A percentile compares a stretch with the other conserved stretches of the same genome.
These are phyloP conservation scores for Entomortierella parvispora DNA, from an alignment of 192 early-diverging fungal species.

Conservation along the genomic window DNA sequence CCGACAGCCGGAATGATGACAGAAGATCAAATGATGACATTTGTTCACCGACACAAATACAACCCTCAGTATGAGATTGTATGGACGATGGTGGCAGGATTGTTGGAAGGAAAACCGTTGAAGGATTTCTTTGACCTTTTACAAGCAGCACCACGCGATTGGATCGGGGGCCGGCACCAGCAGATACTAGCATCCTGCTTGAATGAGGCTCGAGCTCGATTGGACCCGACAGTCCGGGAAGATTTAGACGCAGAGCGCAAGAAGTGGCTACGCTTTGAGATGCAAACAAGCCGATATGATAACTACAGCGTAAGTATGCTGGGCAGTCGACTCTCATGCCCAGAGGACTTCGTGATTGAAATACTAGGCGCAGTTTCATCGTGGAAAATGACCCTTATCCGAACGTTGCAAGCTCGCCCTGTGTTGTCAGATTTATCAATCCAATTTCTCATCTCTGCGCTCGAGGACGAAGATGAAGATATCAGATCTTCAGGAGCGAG, in stretches of 20 bases:
- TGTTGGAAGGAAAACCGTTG: conserved; percentile 3
- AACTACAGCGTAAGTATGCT: background rate
- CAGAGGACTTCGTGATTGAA: background rate
- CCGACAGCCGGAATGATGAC: conserved; percentile 10
- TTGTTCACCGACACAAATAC: conserved; percentile 15
- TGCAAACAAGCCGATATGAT: background rate
- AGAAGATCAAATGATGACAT: background rate
- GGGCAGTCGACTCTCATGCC: conserved; percentile 1
- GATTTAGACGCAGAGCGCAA: background rate
- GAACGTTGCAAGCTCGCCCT: conserved; percentile 3
- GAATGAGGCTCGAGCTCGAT: conserved; percentile 17
- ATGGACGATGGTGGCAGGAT: conserved; percentile 36
- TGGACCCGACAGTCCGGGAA: background rate
- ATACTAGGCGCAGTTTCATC: background rate
- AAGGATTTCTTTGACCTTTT: background rate
- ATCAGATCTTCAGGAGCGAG: too few relatives aligned
- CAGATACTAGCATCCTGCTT: conserved; percentile 8
- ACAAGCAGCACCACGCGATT: conserved; percentile 10
- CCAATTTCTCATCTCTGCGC: background rate
- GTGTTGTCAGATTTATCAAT: background rate
- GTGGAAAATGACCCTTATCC: background rate
- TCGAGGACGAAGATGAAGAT: too few relatives aligned
- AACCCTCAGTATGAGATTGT: conserved; percentile 33
- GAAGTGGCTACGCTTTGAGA: conserved; percentile 14
- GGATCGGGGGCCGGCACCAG: conserved; percentile 13